Conservation (phyloP, 306 rosid species). For the Cucurbita ficifolia region DNA sequence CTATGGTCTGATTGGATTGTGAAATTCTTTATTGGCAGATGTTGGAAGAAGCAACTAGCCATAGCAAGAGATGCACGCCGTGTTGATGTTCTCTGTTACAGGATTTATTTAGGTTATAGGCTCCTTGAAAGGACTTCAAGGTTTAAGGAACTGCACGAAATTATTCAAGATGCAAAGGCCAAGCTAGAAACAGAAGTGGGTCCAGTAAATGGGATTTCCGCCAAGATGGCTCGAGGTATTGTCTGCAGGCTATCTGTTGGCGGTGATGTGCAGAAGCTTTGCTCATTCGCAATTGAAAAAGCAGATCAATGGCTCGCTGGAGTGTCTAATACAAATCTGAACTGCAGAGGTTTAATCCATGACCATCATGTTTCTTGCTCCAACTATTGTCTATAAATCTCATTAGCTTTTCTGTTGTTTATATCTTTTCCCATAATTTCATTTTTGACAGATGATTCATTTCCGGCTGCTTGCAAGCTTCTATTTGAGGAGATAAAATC, state of each 20-base stretch:
- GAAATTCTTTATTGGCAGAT: conserved; percentile 33
- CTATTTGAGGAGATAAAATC: conserved; percentile 70
- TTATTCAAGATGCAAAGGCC: conserved; percentile 72
- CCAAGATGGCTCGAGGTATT: conserved; percentile 95
- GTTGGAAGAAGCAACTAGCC: conserved; percentile 86
- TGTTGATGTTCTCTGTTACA: conserved; percentile 77
- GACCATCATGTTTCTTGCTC: conserved; percentile 6
- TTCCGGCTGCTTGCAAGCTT: conserved; percentile 98
- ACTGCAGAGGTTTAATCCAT: conserved; percentile 51
- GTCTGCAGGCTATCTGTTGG: conserved; percentile 90
- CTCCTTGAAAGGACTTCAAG: conserved; percentile 71
- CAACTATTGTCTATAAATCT: conserved; percentile 11
- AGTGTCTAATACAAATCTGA: conserved; percentile 36
- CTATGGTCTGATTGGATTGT: not conserved
- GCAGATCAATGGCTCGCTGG: conserved; percentile 75
- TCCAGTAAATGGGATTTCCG: conserved; percentile 74
- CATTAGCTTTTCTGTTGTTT: conserved; percentile 1
- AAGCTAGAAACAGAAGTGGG: conserved; percentile 94
- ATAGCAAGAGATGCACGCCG: conserved; percentile 97
- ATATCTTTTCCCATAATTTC: conserved; percentile 4
- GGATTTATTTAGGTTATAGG: conserved; percentile 89
- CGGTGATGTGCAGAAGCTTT: conserved; percentile 76
- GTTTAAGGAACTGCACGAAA: conserved; percentile 72
- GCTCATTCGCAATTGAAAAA: conserved; percentile 78
- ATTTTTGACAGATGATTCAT: conserved; percentile 63